Evolutionary conservation across 352 stramenopile genomes (phyloP).

Genomic region (Phytophthora vignae): DNA sequence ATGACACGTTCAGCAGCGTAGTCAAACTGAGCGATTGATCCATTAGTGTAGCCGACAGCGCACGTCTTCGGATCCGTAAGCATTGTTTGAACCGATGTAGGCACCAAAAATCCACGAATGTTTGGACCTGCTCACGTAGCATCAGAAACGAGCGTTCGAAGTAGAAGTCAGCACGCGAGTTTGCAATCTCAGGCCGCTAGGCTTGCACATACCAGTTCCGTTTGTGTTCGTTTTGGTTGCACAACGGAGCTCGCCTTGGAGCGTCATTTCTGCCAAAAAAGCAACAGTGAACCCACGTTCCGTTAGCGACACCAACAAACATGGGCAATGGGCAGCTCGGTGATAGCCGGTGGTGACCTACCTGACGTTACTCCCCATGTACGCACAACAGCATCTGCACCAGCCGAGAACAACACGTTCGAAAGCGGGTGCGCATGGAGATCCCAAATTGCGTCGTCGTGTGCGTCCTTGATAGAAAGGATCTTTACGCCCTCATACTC

Average conservation of each 20-base stretch:
- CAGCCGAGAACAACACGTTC: conserved; percentile 85
- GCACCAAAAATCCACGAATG: conserved; percentile 60
- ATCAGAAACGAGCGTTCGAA: background rate
- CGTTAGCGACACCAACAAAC: background rate
- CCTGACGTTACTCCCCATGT: conserved; percentile 82
- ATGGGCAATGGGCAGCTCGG: background rate
- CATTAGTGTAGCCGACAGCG: conserved; percentile 82
- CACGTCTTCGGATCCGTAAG: conserved; percentile 83
- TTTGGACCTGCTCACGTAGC: conserved; percentile 42
- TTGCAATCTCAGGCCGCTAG: background rate
- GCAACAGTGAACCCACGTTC: background rate
- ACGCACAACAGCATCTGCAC: conserved; percentile 79
- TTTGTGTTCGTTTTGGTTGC: conserved; percentile 60
- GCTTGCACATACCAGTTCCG: conserved; percentile 45
- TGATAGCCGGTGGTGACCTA: conserved; percentile 29
- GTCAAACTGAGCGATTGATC: conserved; percentile 73
- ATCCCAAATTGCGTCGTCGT: conserved; percentile 87
- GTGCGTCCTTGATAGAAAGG: conserved; percentile 74
- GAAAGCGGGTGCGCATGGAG: conserved; percentile 84
- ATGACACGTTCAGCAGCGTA: conserved; percentile 82
- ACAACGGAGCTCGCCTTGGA: conserved; percentile 81
- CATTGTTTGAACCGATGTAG: conserved; percentile 78
- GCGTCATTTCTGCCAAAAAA: conserved; percentile 58
- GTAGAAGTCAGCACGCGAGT: conserved; percentile 1
- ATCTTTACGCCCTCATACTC: conserved; percentile 80